Base-by-base conservation (phyloP, 2,329 filamentous ascomycete species). In the Apiospora marii region DNA sequence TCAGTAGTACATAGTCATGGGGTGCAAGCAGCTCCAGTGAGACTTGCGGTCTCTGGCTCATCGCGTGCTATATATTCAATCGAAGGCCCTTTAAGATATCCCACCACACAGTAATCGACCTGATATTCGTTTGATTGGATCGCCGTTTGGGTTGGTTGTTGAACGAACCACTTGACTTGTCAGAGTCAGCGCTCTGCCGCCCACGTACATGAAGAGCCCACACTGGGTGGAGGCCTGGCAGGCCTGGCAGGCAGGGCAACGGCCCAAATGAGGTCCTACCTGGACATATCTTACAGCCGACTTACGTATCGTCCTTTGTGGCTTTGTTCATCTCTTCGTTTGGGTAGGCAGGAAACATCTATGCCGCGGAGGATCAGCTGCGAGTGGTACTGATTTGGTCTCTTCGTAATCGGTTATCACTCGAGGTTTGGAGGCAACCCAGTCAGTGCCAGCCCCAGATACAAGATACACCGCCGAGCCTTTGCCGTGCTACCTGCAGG, bases 151-250 rank as follows among this genome's bases (percentile, higher is more conserved):
- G 53, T 30, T 61, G 16, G 16, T 30, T 30, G 30, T 3, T 61
- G 1, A 12, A 4, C 24, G 53, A 61, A 61, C 53, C 53, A 61
- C 53, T 61, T 61, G 53, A 58, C 51, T 37, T 61, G 30, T 61
- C 53, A 37, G 53, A 61, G 53, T 61, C 53, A 61, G 53, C 53
- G 30, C 53, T 12, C 53, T 61, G 53, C 53, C 27, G 53, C 53
- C 34, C 53, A 30, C 34, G 53, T 61, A 61, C 53, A 61, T 37
- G 53, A 34, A 30, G 22, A 64, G 49, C 58, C 58, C 58, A 41
- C 58, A 64, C 58, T 64, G 34, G 58, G 58, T 64, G 58, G 58
- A 64, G 58, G 58, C 58, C 58, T 64, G 34, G 58, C 58, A 64
- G 58, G 58, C 58, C 58, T 64, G 34, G 58, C 58, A 64, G 58